A percentile compares a stretch with the other conserved stretches of the same genome.
Conservation (phyloP, 1,284 basidiomycete species). For the Porogramme epimiltina region DNA sequence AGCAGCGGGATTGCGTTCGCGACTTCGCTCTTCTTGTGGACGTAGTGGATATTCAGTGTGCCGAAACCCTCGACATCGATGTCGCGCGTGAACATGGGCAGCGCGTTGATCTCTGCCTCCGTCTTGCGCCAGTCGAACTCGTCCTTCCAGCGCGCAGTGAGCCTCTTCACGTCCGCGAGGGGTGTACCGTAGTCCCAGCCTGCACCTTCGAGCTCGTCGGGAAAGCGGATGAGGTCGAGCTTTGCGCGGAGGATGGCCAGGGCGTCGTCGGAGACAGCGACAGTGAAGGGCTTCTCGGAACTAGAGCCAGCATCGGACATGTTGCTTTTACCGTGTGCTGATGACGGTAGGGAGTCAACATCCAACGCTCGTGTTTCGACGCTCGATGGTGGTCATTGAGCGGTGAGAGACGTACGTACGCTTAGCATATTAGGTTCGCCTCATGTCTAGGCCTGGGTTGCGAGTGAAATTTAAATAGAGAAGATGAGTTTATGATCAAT, state of each 20-base stretch:
- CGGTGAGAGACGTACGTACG: too few relatives aligned
- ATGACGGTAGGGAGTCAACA: neutral
- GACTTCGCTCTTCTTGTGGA: conserved; percentile 39
- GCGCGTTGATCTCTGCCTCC: conserved; percentile 25
- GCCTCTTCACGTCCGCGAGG: conserved; percentile 39
- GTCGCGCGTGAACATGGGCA: conserved; percentile 18
- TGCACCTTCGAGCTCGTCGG: conserved; percentile 42
- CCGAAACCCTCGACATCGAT: conserved; percentile 39
- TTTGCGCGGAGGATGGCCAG: conserved; percentile 15
- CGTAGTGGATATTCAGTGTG: conserved; percentile 42
- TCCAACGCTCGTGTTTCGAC: too few relatives aligned
- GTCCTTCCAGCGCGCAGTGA: conserved; percentile 40
- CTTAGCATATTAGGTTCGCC: too few relatives aligned
- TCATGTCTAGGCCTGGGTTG: too few relatives aligned
- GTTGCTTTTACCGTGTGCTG: neutral
- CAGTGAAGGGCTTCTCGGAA: conserved; percentile 17
- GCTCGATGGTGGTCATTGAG: too few relatives aligned
- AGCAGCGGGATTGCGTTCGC: conserved; percentile 43
- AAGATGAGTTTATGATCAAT: too few relatives aligned
- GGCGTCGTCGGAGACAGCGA: conserved; percentile 15
- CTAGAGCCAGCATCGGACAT: too few relatives aligned
- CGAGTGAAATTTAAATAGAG: too few relatives aligned
- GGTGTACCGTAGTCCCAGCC: conserved; percentile 42
- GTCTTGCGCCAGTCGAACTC: conserved; percentile 44
- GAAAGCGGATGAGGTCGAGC: conserved; percentile 30